Percentiles rank a stretch among this genome's conserved stretches.
Evolutionary conservation across 148 eudicot genomes (phyloP).

Genomic region (Arbutus unedo): DNA sequence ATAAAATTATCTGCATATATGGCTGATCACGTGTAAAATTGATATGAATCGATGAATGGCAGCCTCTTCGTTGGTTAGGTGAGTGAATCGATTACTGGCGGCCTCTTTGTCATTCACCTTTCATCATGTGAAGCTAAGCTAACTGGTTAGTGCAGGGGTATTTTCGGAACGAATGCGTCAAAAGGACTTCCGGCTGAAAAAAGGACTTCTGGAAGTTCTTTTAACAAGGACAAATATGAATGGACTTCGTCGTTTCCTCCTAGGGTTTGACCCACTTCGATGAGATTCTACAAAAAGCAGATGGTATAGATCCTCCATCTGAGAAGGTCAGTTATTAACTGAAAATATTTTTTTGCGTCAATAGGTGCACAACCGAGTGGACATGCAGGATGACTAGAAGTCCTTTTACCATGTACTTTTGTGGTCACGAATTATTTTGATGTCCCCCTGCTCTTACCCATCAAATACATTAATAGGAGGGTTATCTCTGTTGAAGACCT

Average conservation of each 20-base stretch:
- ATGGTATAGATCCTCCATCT: conserved; percentile 97
- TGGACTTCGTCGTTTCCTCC: background rate
- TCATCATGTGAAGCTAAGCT: no score
- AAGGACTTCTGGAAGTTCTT: no score
- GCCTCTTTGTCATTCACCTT: no score
- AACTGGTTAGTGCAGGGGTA: no score
- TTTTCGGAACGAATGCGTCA: no score
- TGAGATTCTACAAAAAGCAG: conserved; percentile 91
- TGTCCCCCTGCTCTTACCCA: background rate
- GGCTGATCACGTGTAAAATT: no score
- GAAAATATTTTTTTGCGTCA: background rate
- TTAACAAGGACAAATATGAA: no score
- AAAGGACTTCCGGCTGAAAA: no score
- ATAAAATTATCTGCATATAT: no score
- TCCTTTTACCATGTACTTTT: background rate
- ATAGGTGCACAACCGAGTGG: background rate
- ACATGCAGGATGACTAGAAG: background rate
- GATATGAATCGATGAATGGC: no score
- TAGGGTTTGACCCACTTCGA: conserved; percentile 94
- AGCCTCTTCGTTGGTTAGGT: no score
- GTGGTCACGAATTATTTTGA: background rate
- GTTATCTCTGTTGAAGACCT: background rate
- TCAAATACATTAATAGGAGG: background rate
- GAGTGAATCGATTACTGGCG: no score
- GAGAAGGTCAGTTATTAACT: conserved; percentile 61